Percentiles rank a stretch among this genome's conserved stretches.
Evolutionary conservation across 345 rosid species (phyloP).

Genomic region (Angophora floribunda): DNA sequence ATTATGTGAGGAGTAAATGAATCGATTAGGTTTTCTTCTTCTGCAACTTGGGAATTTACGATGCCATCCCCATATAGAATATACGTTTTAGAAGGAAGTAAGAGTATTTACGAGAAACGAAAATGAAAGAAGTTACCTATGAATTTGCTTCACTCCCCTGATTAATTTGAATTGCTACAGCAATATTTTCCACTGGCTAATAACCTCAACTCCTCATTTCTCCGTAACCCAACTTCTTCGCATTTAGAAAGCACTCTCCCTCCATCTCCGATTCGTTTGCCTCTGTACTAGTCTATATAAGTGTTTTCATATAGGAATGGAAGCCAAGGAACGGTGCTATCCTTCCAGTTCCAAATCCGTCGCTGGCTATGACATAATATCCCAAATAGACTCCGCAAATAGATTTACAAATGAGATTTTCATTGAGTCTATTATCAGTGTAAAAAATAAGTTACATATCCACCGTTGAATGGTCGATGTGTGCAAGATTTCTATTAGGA

Average conservation of each 20-base stretch:
- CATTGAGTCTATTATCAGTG: accelerated
- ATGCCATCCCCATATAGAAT: not conserved
- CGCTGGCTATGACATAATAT: not conserved
- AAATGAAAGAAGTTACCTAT: not conserved
- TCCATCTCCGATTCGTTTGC: not conserved
- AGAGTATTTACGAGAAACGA: not conserved
- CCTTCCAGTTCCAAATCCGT: not conserved
- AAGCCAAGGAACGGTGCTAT: not conserved
- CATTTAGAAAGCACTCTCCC: accelerated
- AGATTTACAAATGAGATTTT: not conserved
- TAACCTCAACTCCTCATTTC: not conserved
- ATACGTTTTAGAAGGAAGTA: not conserved
- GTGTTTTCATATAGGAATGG: not conserved
- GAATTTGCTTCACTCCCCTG: not conserved
- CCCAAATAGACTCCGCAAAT: not conserved
- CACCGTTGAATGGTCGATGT: not conserved
- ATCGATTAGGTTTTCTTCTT: not conserved
- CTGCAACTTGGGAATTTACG: not conserved
- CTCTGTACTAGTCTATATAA: not conserved
- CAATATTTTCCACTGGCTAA: not conserved
- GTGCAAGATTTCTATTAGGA: not conserved
- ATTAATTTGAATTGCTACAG: not conserved
- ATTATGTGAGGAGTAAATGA: not conserved
- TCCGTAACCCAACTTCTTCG: not conserved
- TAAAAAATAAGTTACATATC: not conserved